Evolutionary conservation across 495 filamentous ascomycete species (phyloP), one percentile per base, ranked within the genome.

Genomic region (Annulohypoxylon maeteangense): DNA sequence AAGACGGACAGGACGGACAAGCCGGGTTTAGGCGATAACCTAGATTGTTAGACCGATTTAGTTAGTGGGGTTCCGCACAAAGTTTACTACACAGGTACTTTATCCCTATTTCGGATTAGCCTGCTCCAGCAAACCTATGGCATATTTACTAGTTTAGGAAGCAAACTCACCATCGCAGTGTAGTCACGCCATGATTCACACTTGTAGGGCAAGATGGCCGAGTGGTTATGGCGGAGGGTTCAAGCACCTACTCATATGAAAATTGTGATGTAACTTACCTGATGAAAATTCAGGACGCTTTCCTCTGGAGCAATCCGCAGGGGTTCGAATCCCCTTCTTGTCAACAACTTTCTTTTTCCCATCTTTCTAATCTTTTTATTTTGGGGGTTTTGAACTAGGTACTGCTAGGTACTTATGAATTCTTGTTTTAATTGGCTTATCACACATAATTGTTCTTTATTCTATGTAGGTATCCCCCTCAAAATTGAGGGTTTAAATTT

Each of bases 181-280:
- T 5, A 10, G 10, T 36, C 32, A 36, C 7, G 10, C 32, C 32
- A 36, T 10, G 40, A 44, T 44, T 44, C 3, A 1, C 14, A 16
- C 2, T 16, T n/a, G 6, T 11, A 14, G 11, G 53, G 53, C 32
- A 38, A 18, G 31, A 56, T 56, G 53, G 53, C 53, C 53, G 53
- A 56, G 53, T 56, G 53, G 53, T 56, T 56, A 56, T 56, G 53
- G 53, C 53, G 53, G 53, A 56, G 18, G 53, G 53, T 56, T 56
- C 53, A 56, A 56, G 53, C 23, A 20, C 4, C 34, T 18, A 42
- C 38, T 42, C 38, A 42, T 14, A n/a, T 42, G 12, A 42, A 14
- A 42, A 7, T 40, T 20, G 40, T 44, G 38, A 14, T 42, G 38
- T 34, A 14, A 31, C 53, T 56, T 56, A 2, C 16, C 53, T 56